Percentiles rank a stretch among this genome's conserved stretches.
These are phyloP conservation scores for Ophiocordyceps camponoti-floridani DNA, from an alignment of 2,329 filamentous ascomycete genomes.

Conservation along the genomic window DNA sequence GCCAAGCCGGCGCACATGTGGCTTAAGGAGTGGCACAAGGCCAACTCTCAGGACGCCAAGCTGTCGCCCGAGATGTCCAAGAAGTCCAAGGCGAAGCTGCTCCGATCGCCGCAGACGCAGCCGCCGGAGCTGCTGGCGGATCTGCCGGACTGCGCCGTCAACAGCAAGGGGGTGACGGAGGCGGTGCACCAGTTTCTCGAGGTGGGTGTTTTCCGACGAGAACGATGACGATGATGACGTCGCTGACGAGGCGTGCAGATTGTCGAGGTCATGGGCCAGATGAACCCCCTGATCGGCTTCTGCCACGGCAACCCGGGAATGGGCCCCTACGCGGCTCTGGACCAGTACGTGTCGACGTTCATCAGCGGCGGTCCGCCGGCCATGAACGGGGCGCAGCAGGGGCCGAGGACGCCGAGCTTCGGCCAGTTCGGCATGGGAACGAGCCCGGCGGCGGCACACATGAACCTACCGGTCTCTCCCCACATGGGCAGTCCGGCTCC, in stretches of 20 bases:
- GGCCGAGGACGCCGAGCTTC: constrained; percentile 35
- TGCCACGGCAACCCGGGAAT: constrained; percentile 35
- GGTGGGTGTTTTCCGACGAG: too few species aligned
- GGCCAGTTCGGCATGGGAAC: constrained; percentile 39
- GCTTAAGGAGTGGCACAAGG: constrained; percentile 46
- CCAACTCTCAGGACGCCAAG: constrained; percentile 39
- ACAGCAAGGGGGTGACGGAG: constrained; percentile 40
- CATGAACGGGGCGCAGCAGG: constrained; percentile 30
- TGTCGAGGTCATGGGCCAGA: constrained; percentile 47
- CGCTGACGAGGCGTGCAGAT: constrained; percentile 33
- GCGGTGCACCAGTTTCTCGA: constrained; percentile 47
- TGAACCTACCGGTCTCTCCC: constrained; percentile 44
- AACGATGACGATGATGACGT: too few species aligned
- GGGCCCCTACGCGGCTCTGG: constrained; percentile 38
- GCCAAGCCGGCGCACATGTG: constrained; percentile 44
- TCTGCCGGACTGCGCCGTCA: constrained; percentile 40
- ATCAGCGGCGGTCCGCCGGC: constrained; percentile 21
- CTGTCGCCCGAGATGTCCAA: constrained; percentile 50
- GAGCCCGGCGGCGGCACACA: constrained; percentile 40
- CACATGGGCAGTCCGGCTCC: constrained; percentile 42
- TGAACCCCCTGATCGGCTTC: constrained; percentile 44
- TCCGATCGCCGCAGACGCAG: constrained; percentile 40
- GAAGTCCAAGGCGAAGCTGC: constrained; percentile 38
- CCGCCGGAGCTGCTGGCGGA: constrained; percentile 39
- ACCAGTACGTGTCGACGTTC: constrained; percentile 35